A percentile compares a stretch with the other conserved stretches of the same genome.
Evolutionary conservation across 2,329 filamentous ascomycete species (phyloP).

Genomic region (Hypoxylon sp.): DNA sequence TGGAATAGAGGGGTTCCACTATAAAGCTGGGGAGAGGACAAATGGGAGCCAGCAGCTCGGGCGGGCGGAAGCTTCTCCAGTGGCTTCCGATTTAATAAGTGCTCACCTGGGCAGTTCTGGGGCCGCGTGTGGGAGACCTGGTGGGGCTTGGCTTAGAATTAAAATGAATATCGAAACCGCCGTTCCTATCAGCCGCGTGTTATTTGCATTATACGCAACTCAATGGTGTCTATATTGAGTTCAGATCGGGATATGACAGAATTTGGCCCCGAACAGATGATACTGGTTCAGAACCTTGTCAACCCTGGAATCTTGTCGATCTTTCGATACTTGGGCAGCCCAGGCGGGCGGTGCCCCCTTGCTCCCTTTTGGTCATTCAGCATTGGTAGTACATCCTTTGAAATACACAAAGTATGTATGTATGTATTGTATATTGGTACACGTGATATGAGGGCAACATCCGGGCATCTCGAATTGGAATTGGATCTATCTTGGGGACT

Average conservation of each 20-base stretch:
- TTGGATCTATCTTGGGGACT: neutral
- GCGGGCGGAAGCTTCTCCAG: conserved; percentile 41
- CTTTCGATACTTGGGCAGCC: conserved; percentile 10
- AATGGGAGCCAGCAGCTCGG: conserved; percentile 40
- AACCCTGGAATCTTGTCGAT: conserved; percentile 15
- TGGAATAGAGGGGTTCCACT: conserved; percentile 15
- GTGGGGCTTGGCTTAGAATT: conserved; percentile 26
- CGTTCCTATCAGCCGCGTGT: conserved; percentile 31
- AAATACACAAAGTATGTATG: neutral
- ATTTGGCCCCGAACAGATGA: conserved; percentile 20
- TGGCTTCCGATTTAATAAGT: conserved; percentile 17
- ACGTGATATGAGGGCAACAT: conserved; percentile 15
- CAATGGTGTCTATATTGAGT: conserved; percentile 18
- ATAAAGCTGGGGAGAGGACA: conserved; percentile 38
- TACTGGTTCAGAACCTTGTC: conserved; percentile 3
- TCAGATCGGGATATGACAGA: conserved; percentile 10
- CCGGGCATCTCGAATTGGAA: too few relatives aligned
- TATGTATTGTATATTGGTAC: conserved; percentile 5
- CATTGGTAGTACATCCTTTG: too few relatives aligned
- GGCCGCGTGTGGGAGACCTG: conserved; percentile 9
- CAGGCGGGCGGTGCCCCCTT: neutral
- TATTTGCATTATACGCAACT: neutral
- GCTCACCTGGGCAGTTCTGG: conserved; percentile 1
- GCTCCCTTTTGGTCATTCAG: neutral
- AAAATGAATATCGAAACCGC: conserved; percentile 23